A percentile compares a stretch with the other conserved stretches of the same genome.
Conservation (phyloP, 176 grass and related monocot species). For the Carex parvula region DNA sequence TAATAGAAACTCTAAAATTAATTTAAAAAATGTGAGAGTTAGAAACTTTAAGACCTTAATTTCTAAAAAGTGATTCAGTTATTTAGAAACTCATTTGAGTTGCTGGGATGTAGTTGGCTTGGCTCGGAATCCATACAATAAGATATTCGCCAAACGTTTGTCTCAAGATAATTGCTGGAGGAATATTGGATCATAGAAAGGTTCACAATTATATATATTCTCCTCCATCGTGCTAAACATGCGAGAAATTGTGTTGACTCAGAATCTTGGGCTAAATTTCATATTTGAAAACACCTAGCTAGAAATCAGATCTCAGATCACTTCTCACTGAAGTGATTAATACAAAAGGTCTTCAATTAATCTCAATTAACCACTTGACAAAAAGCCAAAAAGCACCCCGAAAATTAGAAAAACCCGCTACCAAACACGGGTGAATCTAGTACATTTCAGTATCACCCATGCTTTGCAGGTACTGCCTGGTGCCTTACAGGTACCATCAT, state of each 20-base stretch:
- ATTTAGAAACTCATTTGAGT: too few species aligned
- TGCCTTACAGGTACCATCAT: not conserved
- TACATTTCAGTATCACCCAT: too few species aligned
- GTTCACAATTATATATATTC: not conserved
- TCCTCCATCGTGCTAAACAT: slow-evolving; percentile 4
- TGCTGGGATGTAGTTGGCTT: not conserved
- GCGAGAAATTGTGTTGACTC: not conserved
- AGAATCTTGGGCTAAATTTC: not conserved
- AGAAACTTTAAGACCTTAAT: too few species aligned
- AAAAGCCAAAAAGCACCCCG: not conserved
- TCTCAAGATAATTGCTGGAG: not conserved
- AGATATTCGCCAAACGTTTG: not conserved
- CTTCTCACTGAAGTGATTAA: slow-evolving; percentile 23
- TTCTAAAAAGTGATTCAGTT: too few species aligned
- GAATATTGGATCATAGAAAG: slow-evolving; percentile 39
- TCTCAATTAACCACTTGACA: not conserved
- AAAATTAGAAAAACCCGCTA: not conserved
- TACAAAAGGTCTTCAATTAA: not conserved
- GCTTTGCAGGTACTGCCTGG: not conserved
- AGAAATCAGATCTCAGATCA: not conserved
- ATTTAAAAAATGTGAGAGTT: too few species aligned
- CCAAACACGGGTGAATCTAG: not conserved
- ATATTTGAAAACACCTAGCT: not conserved
- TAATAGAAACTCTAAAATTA: too few species aligned
- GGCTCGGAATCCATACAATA: not conserved